Percentiles rank a stretch among this genome's conserved stretches.
Conservation (phyloP, 2,329 filamentous ascomycete species). For the Xylaria hypoxylon region DNA sequence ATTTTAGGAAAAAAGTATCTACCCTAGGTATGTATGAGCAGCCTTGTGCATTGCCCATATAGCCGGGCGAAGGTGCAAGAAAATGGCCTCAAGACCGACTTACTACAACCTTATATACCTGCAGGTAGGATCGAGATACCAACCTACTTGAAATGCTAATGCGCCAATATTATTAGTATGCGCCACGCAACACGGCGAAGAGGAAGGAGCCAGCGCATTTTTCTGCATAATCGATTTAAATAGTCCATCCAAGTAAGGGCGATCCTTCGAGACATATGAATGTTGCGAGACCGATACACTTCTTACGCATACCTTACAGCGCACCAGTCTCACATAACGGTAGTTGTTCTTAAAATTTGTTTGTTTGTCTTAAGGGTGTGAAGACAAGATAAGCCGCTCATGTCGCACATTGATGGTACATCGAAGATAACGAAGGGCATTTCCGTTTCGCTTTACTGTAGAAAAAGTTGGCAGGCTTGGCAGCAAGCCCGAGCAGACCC, state of each 20-base stretch:
- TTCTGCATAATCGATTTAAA: conserved; percentile 11
- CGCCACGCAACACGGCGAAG: conserved; percentile 20
- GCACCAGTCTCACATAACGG: conserved; percentile 13
- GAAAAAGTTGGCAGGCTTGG: conserved; percentile 35
- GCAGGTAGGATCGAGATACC: conserved; percentile 24
- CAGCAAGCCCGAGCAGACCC: conserved; percentile 36
- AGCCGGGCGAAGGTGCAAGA: conserved; percentile 21
- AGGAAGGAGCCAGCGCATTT: not conserved
- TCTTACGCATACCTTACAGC: not conserved
- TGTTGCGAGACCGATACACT: not conserved
- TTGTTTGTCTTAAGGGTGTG: conserved; percentile 14
- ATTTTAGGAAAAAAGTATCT: not conserved
- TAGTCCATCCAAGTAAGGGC: not conserved
- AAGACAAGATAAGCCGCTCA: conserved; percentile 9
- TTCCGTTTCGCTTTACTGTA: conserved; percentile 8
- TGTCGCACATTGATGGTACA: conserved; percentile 27
- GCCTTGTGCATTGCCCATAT: conserved; percentile 19
- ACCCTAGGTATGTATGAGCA: not conserved
- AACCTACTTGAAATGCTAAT: conserved; percentile 2
- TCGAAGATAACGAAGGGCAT: conserved; percentile 27
- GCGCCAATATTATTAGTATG: conserved; percentile 13
- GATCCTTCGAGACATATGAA: conserved; percentile 7
- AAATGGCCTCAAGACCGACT: conserved; percentile 7
- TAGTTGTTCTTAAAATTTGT: conserved; percentile 29
- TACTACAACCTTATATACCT: conserved; percentile 6